Evolutionary conservation across 148 eudicot genomes (phyloP).

Genomic region (Rhododendron simsii): DNA sequence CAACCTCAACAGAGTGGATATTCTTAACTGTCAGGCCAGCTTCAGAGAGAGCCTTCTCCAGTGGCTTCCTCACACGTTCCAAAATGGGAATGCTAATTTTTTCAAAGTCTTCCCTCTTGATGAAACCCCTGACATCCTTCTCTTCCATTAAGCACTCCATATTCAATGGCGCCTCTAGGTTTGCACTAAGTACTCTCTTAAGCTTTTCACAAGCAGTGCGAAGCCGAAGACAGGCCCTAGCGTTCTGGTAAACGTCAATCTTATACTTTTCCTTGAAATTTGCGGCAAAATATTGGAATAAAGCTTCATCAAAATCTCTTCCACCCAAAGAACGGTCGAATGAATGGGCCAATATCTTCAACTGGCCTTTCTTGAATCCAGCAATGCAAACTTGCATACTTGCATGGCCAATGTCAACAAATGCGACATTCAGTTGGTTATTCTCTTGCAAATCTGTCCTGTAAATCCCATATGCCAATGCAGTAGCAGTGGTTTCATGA

Average conservation of each 20-base stretch:
- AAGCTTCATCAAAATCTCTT: conserved; percentile 83
- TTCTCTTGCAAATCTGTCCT: conserved; percentile 89
- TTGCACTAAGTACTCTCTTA: conserved; percentile 67
- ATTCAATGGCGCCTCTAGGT: conserved; percentile 90
- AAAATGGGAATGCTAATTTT: conserved; percentile 68
- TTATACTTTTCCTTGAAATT: conserved; percentile 80
- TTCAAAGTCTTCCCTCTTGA: conserved; percentile 90
- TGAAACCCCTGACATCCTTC: conserved; percentile 78
- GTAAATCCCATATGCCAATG: conserved; percentile 89
- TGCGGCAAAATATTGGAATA: conserved; percentile 80
- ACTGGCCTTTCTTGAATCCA: conserved; percentile 84
- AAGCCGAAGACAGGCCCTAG: conserved; percentile 88
- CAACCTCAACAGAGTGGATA: conserved; percentile 86
- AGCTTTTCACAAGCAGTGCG: conserved; percentile 82
- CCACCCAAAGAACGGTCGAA: conserved; percentile 83
- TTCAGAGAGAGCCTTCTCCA: conserved; percentile 91
- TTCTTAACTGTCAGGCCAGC: conserved; percentile 64
- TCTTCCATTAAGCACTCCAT: conserved; percentile 97
- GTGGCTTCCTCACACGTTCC: conserved; percentile 83
- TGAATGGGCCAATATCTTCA: conserved; percentile 81
- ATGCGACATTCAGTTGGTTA: conserved; percentile 74
- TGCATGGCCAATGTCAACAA: conserved; percentile 86
- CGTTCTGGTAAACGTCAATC: conserved; percentile 82
- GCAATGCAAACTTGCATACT: conserved; percentile 90
- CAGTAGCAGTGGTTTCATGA: conserved; percentile 94